Evolutionary conservation across 495 filamentous ascomycete species (phyloP), one percentile per base, ranked within the genome.

Genomic region (Hypoxylon rickii): DNA sequence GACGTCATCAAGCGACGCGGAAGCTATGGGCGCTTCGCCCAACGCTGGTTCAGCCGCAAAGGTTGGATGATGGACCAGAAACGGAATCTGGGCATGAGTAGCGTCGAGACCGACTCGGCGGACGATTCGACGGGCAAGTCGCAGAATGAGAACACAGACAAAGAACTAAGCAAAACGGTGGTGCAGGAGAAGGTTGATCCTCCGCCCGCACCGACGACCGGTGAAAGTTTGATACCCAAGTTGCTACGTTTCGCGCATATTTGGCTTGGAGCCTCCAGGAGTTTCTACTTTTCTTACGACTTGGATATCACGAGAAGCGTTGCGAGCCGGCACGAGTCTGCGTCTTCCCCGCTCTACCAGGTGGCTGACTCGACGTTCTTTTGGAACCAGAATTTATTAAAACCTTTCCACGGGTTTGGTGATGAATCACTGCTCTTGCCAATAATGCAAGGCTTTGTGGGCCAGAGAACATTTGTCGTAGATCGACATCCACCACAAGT

Each of bases 241-340:
- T 71, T 96, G 42, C 73, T 98, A 20, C 82, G 88, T 12, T 94
- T 89, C 41, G 87, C 89, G 10, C 88, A 86, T 66, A 75, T 96
- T 39, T 74, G 95, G 41, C 89, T 96, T 60, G 81, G 82, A 2
- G 79, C 86, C 3, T 90, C 87, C 13, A 79, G 78, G 47, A 96
- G 89, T 67, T 96, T 96, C 73, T 97, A 86, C 73, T 98, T 89
- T 63, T 86, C 90, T 10, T 96, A 98, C 69, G 94, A 98, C 55
- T 81, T 89, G 69, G 92, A 97, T 65, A 79, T 97, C 24, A 96
- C 93, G 8, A 79, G 86, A 36, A 83, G 80, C 55, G 65, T 88
- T 61, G 74, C 76, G 29, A 71, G 69, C 21, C 78, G 79, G 42
- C 81, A 44, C 63, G 74, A 2, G 54, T n/a, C 68, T 11, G 46